Evolutionary conservation across 2,329 filamentous ascomycete genomes (phyloP), one percentile per base, ranked within the genome.

Genomic region (Canariomyces notabilis): DNA sequence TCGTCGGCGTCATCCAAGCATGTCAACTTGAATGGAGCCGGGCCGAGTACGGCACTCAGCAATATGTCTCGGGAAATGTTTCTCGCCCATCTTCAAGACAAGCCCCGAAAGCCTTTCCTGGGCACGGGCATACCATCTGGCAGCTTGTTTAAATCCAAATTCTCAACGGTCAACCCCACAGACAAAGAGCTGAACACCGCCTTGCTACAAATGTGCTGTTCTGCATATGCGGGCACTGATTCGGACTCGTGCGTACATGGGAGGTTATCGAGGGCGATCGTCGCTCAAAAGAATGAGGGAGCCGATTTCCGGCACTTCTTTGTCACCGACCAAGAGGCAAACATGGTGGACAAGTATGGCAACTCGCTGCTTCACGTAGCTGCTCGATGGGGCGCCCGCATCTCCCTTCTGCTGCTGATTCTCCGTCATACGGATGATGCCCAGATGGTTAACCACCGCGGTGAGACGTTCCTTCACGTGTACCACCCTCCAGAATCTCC

Each of bases 391-490:
- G 57, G 57, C 26, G 57, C 57, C 15, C 55, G 57, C 18, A 50
- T 59, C 6, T 58, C 55, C 1, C 48, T 59, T 11, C 42, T 59
- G 32, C 18, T 57, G 23, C 44, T 57, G 35, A 54, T 59, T 21
- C 46, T 58, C 9, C 46, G 53, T 12, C 56, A 52, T 42, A 57
- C 54, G 1, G 51, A 56, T 35, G 57, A 59, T 11, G 38, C 57
- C 5, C 54, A 55, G 35, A 37, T 52, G 37, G 46, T 56, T 16
- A 59, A 59, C 47, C 45, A 58, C 19, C 56, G 55, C 19, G 55
- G 54, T 18, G 57, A 59, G 47, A 59, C 57, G 1, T 59, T 59
- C 23, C 52, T 59, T n/a, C 57, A 59, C n/a, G 52, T 59, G 11
- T 59, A 53, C 12, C 52, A 58, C 31, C 57, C 57, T 14, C 57